Base-by-base conservation (phyloP, 805 yeast species). In the Sporopachydermia quercuum region DNA sequence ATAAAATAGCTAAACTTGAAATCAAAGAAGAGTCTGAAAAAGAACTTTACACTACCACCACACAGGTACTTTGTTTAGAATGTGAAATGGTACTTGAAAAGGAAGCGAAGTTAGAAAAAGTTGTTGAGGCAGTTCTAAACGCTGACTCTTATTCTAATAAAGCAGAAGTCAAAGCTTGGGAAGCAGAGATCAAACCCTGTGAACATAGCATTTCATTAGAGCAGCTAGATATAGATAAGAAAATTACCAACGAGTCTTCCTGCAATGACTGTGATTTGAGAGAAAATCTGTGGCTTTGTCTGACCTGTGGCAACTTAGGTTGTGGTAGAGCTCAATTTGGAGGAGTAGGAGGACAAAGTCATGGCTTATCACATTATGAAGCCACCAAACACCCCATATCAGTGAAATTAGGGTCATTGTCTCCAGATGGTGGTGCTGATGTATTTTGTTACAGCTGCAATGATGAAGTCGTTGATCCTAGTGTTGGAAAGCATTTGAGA, bases 321-420 rank as follows among this genome's bases (percentile, higher is more conserved):
- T 91, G 99, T 61, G 99, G 99, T 4, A 66, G 99, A 47, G 76
- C 77, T 19, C 98, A 91, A 57, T 84, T 82, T 53, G 98, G 97
- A 27, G 89, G 93, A 16, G 74, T 81, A 8, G 79, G 86, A n/a
- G 99, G 99, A 4, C 75, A 89, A 53, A 77, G 94, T 0, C 98
- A 91, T 56, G 97, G 94, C 0, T 61, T 89, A 43, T 54, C 58
- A 0, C 99, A 91, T 58, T 78, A 56, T 51, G 72, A 78, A 33
- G 39, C 52, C 8, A 47, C 71, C 0, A 65, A 63, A 1, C 98
- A 91, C 58, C 73, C 84, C 2, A 74, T 87, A 14, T 95, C 96
- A 0, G 82, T 87, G 4, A 91, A 91, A 52, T 60, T 91, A 37
- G 98, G 98, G 1, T 84, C 95, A 0, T 68, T 91, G 36, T 77